A percentile compares a stretch with the other conserved stretches of the same genome.
These are phyloP conservation scores for Coemansia sp. DNA, from an alignment of 192 early-diverging fungal genomes.

Conservation along the genomic window DNA sequence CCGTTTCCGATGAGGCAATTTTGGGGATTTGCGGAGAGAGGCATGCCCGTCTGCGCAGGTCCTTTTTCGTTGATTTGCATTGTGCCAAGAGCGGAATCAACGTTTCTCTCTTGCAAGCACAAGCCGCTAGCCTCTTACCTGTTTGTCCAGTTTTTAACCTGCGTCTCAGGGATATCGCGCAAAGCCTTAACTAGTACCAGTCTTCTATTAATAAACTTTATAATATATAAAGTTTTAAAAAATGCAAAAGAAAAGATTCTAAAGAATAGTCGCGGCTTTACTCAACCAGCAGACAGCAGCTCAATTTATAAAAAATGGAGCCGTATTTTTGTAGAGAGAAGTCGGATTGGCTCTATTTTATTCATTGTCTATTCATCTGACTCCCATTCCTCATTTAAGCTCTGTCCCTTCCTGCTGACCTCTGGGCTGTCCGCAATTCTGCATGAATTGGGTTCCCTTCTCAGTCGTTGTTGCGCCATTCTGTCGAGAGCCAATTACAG, in stretches of 20 bases:
- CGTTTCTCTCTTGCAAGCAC: background rate
- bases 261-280: too few relatives aligned
- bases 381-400: background rate
- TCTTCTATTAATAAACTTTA: background rate
- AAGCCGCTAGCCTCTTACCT: background rate
- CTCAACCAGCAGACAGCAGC: too few relatives aligned
- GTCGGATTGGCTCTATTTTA: background rate
- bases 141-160: background rate
- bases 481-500: background rate
- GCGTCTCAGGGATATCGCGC: background rate
- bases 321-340: too few relatives aligned
- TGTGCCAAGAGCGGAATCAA: background rate
- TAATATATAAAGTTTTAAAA: background rate
- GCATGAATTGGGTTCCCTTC: background rate
- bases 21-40: constrained; percentile 7
- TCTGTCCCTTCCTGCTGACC: background rate
- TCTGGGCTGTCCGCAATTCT: background rate
- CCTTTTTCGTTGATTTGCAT: background rate
- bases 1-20: constrained; percentile 11
- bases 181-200: background rate
- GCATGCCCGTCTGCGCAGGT: too few relatives aligned
- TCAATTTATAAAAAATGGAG: too few relatives aligned
- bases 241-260: background rate
- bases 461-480: background rate
- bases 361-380: constrained; percentile 1